Evolutionary conservation across 2,329 filamentous ascomycete species (phyloP).

Genomic region (Aspergillus carbonarius): DNA sequence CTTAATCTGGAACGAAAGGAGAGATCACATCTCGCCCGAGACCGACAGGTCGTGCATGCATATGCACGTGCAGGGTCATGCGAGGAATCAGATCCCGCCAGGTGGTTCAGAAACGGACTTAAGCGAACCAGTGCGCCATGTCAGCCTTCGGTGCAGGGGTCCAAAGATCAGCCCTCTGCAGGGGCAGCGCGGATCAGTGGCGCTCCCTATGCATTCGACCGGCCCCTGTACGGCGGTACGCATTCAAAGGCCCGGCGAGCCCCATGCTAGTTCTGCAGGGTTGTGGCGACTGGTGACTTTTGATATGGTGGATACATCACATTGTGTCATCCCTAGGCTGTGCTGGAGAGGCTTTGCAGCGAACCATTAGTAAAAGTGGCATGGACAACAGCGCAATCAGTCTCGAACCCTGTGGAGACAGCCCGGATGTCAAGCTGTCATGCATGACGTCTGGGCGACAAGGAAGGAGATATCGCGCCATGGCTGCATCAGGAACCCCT

Average conservation of each 20-base stretch:
- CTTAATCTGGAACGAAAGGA: neutral
- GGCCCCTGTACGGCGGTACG: neutral
- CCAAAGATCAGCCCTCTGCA: neutral
- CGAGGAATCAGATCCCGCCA: slow-evolving; percentile 12
- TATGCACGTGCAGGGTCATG: slow-evolving; percentile 1
- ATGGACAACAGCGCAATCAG: neutral
- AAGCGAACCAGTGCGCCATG: neutral
- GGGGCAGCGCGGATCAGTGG: neutral
- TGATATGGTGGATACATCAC: neutral
- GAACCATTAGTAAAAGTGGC: neutral
- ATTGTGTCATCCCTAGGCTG: neutral
- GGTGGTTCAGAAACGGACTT: slow-evolving; percentile 8
- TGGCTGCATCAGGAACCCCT: neutral
- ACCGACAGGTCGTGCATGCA: slow-evolving; percentile 6
- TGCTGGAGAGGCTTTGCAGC: neutral
- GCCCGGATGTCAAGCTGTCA: neutral
- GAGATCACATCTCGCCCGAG: neutral
- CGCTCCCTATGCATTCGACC: neutral
- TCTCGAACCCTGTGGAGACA: neutral
- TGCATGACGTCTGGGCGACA: neutral
- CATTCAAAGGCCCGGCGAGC: neutral
- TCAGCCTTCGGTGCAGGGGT: neutral
- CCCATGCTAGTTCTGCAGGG: neutral
- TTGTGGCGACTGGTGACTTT: neutral
- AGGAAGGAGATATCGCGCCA: neutral